These are phyloP conservation scores for Picochlorum costavermella DNA, from an alignment of 139 green algal species.

Conservation along the genomic window DNA sequence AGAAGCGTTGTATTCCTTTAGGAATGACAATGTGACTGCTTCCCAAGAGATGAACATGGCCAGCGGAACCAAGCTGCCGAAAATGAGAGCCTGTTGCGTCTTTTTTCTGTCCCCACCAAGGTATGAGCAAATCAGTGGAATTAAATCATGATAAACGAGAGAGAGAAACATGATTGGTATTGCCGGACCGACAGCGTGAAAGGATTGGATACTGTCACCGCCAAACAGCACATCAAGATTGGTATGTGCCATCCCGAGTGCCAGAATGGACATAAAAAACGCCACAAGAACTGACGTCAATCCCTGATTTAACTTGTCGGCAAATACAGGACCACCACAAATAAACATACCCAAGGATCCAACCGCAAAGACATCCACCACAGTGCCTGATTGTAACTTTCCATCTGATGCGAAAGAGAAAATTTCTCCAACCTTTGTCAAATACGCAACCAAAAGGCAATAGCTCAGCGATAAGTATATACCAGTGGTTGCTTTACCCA, in stretches of 20 bases:
- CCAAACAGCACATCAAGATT: constrained; percentile 19
- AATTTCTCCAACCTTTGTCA: constrained; percentile 45
- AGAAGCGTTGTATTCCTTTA: background rate
- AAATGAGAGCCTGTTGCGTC: constrained; percentile 31
- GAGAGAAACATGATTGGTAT: constrained; percentile 64
- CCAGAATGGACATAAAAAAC: constrained; percentile 35
- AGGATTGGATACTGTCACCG: constrained; percentile 3
- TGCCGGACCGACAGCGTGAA: constrained; percentile 16
- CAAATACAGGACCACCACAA: constrained; percentile 14
- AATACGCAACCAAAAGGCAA: constrained; percentile 59
- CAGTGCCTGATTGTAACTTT: constrained; percentile 1
- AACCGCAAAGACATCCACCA: constrained; percentile 7
- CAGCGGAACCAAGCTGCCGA: constrained; percentile 45
- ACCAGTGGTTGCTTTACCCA: constrained; percentile 20
- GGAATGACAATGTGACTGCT: constrained; percentile 38
- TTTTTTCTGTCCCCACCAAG: constrained; percentile 41
- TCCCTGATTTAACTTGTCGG: constrained; percentile 28
- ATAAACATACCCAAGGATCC: constrained; percentile 26
- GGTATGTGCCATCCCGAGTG: constrained; percentile 13
- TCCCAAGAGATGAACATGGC: constrained; percentile 66
- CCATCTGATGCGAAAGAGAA: constrained; percentile 12
- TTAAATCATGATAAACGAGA: constrained; percentile 69
- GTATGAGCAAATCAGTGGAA: constrained; percentile 56
- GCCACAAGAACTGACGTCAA: constrained; percentile 34
- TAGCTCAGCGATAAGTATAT: constrained; percentile 54